Conservation (phyloP, 345 rosid species). For the Eucalyptus microcorys region DNA sequence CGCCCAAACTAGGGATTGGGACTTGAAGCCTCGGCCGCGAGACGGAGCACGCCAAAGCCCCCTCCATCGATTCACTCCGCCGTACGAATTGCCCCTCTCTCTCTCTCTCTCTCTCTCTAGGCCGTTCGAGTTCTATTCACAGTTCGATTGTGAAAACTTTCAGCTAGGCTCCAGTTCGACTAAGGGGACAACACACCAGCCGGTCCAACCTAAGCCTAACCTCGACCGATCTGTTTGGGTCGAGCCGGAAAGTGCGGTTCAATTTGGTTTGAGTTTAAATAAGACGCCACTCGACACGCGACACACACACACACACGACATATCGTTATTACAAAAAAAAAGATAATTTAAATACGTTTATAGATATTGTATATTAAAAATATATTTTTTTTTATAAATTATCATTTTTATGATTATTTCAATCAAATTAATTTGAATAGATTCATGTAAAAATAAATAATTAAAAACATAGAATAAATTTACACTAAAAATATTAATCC, state of each 20-base stretch:
- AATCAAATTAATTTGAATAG: no score
- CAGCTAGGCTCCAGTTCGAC: not conserved
- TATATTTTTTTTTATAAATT: no score
- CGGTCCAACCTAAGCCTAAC: not conserved
- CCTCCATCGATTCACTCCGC: not conserved
- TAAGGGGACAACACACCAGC: not conserved
- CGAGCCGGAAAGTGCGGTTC: not conserved
- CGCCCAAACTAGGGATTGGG: not conserved
- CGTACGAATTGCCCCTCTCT: not conserved
- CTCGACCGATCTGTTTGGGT: not conserved
- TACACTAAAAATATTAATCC: no score
- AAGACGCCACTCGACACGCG: no score
- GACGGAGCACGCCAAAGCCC: not conserved
- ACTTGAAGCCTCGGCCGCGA: conserved; percentile 4
- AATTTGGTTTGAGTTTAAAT: no score
- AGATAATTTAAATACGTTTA: no score
- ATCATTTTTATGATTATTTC: no score
- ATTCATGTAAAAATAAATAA: no score
- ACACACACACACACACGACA: no score
- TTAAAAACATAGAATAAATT: no score
- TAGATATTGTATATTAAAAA: no score
- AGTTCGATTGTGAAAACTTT: not conserved
- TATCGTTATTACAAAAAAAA: no score
- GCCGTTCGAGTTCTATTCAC: not conserved
- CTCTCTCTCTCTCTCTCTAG: not conserved